These are phyloP conservation scores for Hypericum perforatum DNA, from an alignment of 345 rosid species.

Conservation along the genomic window DNA sequence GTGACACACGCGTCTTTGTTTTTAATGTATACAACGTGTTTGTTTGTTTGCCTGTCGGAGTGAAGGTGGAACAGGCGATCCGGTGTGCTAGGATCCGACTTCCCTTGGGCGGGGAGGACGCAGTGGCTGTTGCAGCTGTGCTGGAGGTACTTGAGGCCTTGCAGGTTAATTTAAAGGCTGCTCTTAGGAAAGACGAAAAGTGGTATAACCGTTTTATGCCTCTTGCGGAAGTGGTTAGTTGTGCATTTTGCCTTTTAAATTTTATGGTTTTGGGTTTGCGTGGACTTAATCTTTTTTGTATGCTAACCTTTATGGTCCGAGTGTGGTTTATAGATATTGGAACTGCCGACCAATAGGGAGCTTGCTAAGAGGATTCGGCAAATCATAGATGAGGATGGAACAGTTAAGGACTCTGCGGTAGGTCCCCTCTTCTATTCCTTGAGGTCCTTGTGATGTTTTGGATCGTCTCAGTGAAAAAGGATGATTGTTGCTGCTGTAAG, in stretches of 20 bases:
- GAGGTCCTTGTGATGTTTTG: background rate
- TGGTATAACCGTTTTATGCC: too few relatives aligned
- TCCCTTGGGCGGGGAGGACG: constrained; percentile 46
- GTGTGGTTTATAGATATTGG: constrained; percentile 42
- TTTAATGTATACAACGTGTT: too few relatives aligned
- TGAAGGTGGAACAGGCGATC: constrained; percentile 52
- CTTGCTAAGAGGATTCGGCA: constrained; percentile 49
- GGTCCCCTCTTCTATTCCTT: constrained; percentile 19
- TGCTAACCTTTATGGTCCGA: too few relatives aligned
- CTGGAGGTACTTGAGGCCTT: constrained; percentile 38
- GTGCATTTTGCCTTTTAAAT: too few relatives aligned
- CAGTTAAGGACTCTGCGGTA: constrained; percentile 80
- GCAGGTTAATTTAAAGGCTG: constrained; percentile 63
- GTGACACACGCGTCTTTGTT: too few relatives aligned
- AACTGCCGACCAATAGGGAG: constrained; percentile 39
- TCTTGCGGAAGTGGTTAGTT: too few relatives aligned
- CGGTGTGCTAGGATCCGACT: constrained; percentile 32
- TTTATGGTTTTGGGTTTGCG: too few relatives aligned
- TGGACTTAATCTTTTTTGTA: too few relatives aligned
- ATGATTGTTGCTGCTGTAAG: too few relatives aligned
- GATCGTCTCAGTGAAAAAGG: background rate
- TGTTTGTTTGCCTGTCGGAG: too few relatives aligned
- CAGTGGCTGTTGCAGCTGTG: constrained; percentile 57
- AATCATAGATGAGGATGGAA: constrained; percentile 70
- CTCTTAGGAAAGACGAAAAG: constrained; percentile 60